Evolutionary conservation across 1,284 basidiomycete genomes (phyloP).

Genomic region (Boletus semigastroideus): DNA sequence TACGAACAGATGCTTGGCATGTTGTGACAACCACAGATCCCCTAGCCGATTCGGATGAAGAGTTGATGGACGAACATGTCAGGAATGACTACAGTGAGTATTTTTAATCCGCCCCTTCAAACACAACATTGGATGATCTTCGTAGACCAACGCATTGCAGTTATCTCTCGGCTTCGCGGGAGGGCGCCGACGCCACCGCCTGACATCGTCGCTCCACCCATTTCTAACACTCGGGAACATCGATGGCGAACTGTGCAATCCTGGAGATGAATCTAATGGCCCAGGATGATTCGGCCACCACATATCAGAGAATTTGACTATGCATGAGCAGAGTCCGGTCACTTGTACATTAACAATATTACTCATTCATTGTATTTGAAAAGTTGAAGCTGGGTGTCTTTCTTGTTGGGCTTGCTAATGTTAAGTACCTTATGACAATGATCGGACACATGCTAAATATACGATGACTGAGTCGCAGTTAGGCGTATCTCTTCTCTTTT

Average conservation of each 20-base stretch:
- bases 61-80: slow-evolving; percentile 60
- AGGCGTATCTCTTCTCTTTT: slow-evolving; percentile 36
- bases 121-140: background rate
- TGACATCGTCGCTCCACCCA: slow-evolving; percentile 8
- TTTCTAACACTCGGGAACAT: slow-evolving; percentile 32
- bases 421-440: too few species aligned
- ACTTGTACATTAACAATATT: slow-evolving; percentile 9
- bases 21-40: slow-evolving; percentile 61
- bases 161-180: slow-evolving; percentile 45
- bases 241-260: slow-evolving; percentile 40
- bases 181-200: slow-evolving; percentile 41
- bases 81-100: slow-evolving; percentile 63
- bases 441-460: background rate
- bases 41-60: slow-evolving; percentile 70
- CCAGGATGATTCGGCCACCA: slow-evolving; percentile 16
- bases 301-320: background rate
- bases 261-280: slow-evolving; percentile 28
- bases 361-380: slow-evolving; percentile 1
- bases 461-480: slow-evolving; percentile 41
- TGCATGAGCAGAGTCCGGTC: background rate
- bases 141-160: slow-evolving; percentile 50
- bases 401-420: too few species aligned
- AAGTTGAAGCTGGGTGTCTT: background rate
- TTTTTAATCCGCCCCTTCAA: background rate
- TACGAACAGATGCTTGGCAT: slow-evolving; percentile 65